Conservation (phyloP, 2,329 filamentous ascomycete species). For the Microsporum canis region DNA sequence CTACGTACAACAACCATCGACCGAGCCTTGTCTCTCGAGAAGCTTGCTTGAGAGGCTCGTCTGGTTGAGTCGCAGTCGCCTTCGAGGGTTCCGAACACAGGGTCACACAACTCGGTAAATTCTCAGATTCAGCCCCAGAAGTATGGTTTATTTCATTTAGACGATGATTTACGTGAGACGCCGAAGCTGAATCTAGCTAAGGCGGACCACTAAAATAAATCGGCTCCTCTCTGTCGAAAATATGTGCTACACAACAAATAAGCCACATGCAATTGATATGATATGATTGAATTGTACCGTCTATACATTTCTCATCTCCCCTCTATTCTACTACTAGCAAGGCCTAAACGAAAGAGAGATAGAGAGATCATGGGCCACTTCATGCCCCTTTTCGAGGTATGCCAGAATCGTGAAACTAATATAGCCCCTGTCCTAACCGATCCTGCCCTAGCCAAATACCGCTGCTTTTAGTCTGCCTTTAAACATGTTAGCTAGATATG, state of each 20-base stretch:
- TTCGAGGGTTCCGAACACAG: background rate
- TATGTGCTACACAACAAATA: background rate
- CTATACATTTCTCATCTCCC: background rate
- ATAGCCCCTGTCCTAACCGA: background rate
- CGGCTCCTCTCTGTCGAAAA: background rate
- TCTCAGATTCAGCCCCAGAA: background rate
- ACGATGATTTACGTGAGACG: background rate
- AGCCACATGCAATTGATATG: background rate
- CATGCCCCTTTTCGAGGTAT: background rate
- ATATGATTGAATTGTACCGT: background rate
- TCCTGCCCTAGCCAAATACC: background rate
- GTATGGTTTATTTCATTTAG: background rate
- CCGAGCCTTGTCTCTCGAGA: too few species aligned
- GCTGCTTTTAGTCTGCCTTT: background rate
- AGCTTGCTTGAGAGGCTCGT: background rate
- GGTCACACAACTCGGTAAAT: background rate
- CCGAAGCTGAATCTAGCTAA: background rate
- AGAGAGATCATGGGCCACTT: background rate
- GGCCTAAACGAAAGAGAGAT: background rate
- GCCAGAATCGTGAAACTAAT: background rate
- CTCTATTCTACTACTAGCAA: background rate
- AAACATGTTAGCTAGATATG: background rate
- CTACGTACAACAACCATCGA: background rate
- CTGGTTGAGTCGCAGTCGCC: background rate
- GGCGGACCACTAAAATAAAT: background rate